Conservation (phyloP, 805 yeast genomes). For the Scheffersomyces lignosus region DNA sequence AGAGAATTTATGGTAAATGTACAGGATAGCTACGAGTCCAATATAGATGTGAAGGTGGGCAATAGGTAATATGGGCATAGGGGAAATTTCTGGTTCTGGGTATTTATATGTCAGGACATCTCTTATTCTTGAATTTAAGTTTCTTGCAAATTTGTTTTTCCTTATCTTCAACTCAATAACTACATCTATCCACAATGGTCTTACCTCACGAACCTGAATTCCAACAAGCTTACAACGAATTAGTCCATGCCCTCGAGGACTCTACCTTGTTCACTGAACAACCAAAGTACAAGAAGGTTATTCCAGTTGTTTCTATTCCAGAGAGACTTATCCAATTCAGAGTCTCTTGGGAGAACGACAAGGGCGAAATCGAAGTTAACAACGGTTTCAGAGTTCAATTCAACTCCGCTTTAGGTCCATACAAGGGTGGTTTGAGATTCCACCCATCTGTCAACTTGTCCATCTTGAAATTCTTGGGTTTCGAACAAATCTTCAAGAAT, state of each 20-base stretch:
- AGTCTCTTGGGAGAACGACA: conserved; percentile 97
- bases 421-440: conserved; percentile 98
- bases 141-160: no score
- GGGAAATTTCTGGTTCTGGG: no score
- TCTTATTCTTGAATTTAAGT: no score
- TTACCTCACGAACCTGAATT: conserved; percentile 96
- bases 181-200: conserved; percentile 54
- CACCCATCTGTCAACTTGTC: conserved; percentile 97
- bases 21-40: no score
- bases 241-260: conserved; percentile 82
- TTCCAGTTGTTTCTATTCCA: conserved; percentile 90
- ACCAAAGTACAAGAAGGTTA: conserved; percentile 86
- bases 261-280: conserved; percentile 85
- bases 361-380: conserved; percentile 89
- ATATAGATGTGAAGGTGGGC: no score
- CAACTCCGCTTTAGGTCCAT: conserved; percentile 98
- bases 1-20: no score
- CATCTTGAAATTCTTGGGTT: conserved; percentile 93
- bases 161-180: no score
- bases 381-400: conserved; percentile 98
- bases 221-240: conserved; percentile 97
- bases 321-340: conserved; percentile 97
- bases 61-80: no score
- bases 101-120: no score
- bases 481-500: conserved; percentile 97